A percentile compares a stretch with the other conserved stretches of the same genome.
Conservation (phyloP, 2,329 filamentous ascomycete species). For the Beauveria sp. region DNA sequence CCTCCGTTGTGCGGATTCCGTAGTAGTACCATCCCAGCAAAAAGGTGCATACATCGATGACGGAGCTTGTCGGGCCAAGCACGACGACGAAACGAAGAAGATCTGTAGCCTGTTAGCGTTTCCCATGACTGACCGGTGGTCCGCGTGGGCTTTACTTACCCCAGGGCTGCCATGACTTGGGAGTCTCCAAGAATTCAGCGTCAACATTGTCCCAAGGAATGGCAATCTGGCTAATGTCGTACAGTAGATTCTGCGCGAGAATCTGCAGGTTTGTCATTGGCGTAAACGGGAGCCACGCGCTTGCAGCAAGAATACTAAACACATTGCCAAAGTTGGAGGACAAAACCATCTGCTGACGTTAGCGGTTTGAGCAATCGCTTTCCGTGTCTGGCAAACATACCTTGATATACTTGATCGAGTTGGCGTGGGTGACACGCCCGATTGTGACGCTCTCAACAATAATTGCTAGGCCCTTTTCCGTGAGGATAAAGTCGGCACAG, state of each 20-base stretch:
- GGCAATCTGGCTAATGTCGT: conserved; percentile 23
- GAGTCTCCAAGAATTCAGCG: conserved; percentile 19
- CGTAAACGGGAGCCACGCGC: conserved; percentile 22
- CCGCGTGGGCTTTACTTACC: neutral
- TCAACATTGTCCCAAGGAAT: conserved; percentile 23
- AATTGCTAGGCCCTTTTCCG: conserved; percentile 22
- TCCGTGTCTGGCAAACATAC: neutral
- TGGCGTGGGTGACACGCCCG: conserved; percentile 21
- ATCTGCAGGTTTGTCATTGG: conserved; percentile 22
- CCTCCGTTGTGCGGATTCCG: conserved; percentile 14
- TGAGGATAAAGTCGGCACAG: conserved; percentile 22
- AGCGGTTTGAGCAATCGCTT: neutral
- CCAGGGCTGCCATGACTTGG: conserved; percentile 20
- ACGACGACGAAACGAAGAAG: conserved; percentile 22
- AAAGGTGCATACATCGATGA: conserved; percentile 21
- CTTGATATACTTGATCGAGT: conserved; percentile 25
- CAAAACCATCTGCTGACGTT: conserved; percentile 19
- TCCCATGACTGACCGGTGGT: too few relatives aligned
- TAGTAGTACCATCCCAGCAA: conserved; percentile 19
- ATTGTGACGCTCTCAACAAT: conserved; percentile 20
- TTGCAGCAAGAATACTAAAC: conserved; percentile 21
- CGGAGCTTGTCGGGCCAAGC: conserved; percentile 21
- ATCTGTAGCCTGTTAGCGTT: conserved; percentile 12
- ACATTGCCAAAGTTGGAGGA: conserved; percentile 26
- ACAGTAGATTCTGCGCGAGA: conserved; percentile 22